Conservation (phyloP, 305 asterid species). For the Solanum hybrid region DNA sequence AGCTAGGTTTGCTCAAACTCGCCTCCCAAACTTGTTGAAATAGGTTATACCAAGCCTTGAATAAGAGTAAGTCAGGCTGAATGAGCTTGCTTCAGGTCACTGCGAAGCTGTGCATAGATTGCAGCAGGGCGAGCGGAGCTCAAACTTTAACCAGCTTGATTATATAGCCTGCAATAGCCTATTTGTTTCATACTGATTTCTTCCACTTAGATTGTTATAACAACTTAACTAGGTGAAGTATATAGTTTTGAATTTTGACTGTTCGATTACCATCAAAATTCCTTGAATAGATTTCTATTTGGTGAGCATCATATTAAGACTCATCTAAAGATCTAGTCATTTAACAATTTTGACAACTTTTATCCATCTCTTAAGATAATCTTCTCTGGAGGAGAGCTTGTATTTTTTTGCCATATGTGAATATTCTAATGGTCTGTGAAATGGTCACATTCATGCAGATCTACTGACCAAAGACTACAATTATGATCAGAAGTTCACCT, state of each 20-base stretch:
- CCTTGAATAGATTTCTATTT: neutral
- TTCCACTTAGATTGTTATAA: neutral
- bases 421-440: neutral
- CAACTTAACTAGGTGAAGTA: neutral
- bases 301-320: neutral
- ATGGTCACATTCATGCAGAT: conserved; percentile 35
- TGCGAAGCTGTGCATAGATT: neutral
- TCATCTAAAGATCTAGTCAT: neutral
- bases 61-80: neutral
- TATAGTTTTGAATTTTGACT: neutral
- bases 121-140: neutral
- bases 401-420: neutral
- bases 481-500: conserved; percentile 76
- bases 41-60: neutral
- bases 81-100: neutral
- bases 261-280: neutral
- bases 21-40: neutral
- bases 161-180: neutral
- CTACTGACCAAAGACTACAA: conserved; percentile 77
- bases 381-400: neutral
- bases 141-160: neutral
- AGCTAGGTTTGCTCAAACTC: neutral
- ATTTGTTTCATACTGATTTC: neutral
- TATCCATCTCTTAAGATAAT: neutral
- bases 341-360: neutral